A percentile compares a stretch with the other conserved stretches of the same genome.
These are phyloP conservation scores for Sambucus nigra DNA, from an alignment of 129 eudicot species.

Conservation along the genomic window DNA sequence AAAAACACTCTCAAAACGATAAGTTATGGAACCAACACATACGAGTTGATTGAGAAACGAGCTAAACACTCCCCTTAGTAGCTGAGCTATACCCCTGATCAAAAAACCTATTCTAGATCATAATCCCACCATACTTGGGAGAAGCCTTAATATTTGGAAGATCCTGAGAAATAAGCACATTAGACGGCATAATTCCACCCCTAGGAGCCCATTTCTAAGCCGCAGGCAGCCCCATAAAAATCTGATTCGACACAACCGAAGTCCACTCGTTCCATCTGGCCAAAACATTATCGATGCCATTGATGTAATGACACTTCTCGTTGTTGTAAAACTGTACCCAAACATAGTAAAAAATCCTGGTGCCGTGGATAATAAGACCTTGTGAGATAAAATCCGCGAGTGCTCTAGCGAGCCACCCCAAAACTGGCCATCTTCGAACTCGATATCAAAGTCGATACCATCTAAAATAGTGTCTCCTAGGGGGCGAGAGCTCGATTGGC, in stretches of 20 bases:
- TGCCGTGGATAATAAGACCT: slow-evolving; percentile 42
- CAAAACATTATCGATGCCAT: slow-evolving; percentile 26
- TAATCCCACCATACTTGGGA: slow-evolving; percentile 68
- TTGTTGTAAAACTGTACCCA: slow-evolving; percentile 86
- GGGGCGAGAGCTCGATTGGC: too few species aligned
- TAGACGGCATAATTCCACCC: slow-evolving; percentile 58
- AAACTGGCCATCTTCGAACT: slow-evolving; percentile 31
- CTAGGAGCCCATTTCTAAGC: slow-evolving; percentile 61
- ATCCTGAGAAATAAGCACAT: slow-evolving; percentile 30
- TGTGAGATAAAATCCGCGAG: slow-evolving; percentile 17
- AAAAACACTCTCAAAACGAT: too few species aligned
- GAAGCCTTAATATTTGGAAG: slow-evolving; percentile 50
- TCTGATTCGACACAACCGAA: slow-evolving; percentile 19
- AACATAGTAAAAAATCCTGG: slow-evolving; percentile 53
- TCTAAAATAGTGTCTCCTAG: too few species aligned
- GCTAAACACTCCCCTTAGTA: slow-evolving; percentile 27
- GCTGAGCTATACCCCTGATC: slow-evolving; percentile 45
- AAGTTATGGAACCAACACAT: too few species aligned
- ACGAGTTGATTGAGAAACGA: too few species aligned
- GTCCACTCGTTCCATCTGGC: slow-evolving; percentile 56
- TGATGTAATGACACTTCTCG: slow-evolving; percentile 40
- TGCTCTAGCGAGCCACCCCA: slow-evolving; percentile 38
- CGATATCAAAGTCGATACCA: slow-evolving; percentile 66
- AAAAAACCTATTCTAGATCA: slow-evolving; percentile 62
- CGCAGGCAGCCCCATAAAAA: slow-evolving; percentile 73